phyloP scores from a whole-genome alignment of 345 rosid species.

The Lepidium africanum region DNA sequence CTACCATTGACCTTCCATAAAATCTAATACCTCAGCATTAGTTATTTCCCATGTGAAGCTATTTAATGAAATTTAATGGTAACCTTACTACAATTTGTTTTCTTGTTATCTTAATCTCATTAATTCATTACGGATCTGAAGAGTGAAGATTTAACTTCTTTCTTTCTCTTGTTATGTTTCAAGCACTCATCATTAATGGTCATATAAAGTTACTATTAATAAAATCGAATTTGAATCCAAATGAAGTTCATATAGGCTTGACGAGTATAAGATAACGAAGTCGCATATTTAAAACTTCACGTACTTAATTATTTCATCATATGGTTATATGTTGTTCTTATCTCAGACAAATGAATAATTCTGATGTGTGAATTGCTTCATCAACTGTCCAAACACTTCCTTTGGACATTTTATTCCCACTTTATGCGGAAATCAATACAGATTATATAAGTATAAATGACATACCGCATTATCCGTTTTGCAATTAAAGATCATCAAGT shows the following conservation, averaged over 20 bases:
- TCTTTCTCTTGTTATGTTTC: neutral
- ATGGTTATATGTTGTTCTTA: neutral
- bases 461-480: slow-evolving; percentile 4
- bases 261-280: neutral
- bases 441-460: neutral
- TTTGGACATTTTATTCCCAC: slow-evolving; percentile 13
- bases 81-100: neutral
- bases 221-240: neutral
- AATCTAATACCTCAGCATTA: slow-evolving; percentile 20
- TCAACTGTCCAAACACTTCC: neutral
- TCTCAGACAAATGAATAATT: neutral
- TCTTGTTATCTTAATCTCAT: neutral
- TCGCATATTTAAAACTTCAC: neutral
- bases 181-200: neutral
- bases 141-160: neutral
- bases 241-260: neutral
- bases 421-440: neutral
- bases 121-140: neutral
- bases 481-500: slow-evolving; percentile 7
- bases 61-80: slow-evolving; percentile 22
- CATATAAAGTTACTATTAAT: neutral
- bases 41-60: slow-evolving; percentile 26
- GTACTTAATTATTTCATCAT: neutral
- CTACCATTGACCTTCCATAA: slow-evolving; percentile 20
- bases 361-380: neutral